Conservation (phyloP, 2,329 filamentous ascomycete species). For the Alternaria conjuncta region DNA sequence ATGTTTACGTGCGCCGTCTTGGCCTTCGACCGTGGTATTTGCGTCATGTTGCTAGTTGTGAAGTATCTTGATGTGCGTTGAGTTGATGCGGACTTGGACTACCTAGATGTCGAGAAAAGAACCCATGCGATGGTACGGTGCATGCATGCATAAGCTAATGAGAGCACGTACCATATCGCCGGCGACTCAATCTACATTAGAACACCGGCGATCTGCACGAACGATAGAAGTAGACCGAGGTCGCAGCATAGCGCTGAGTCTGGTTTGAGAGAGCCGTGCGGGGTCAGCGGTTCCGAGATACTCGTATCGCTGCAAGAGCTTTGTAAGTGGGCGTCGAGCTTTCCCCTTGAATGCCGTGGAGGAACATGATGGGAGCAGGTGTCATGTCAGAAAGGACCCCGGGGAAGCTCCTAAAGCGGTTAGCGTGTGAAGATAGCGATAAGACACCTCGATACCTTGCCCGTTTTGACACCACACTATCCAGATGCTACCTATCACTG, state of each 20-base stretch:
- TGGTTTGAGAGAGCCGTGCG: background rate
- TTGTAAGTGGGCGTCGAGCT: background rate
- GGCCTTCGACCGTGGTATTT: background rate
- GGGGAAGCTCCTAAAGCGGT: background rate
- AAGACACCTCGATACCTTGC: background rate
- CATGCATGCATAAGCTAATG: background rate
- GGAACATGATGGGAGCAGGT: background rate
- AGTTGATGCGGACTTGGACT: background rate
- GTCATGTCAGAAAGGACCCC: background rate
- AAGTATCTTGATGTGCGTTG: background rate
- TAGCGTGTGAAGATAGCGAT: background rate
- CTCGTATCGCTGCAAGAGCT: background rate
- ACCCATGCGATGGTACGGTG: background rate
- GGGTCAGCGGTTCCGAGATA: background rate
- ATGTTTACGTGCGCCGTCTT: conserved; percentile 55
- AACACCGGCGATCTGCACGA: background rate
- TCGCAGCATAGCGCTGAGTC: background rate
- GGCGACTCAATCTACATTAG: background rate
- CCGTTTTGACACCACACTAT: background rate
- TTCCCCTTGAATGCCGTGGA: background rate
- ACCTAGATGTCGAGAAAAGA: background rate
- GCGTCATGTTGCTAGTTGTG: background rate
- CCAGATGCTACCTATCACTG: too few relatives aligned
- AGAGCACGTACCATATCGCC: background rate
- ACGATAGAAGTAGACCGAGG: background rate